Conservation (phyloP, 148 eudicot species). For the Oxyria digyna region DNA sequence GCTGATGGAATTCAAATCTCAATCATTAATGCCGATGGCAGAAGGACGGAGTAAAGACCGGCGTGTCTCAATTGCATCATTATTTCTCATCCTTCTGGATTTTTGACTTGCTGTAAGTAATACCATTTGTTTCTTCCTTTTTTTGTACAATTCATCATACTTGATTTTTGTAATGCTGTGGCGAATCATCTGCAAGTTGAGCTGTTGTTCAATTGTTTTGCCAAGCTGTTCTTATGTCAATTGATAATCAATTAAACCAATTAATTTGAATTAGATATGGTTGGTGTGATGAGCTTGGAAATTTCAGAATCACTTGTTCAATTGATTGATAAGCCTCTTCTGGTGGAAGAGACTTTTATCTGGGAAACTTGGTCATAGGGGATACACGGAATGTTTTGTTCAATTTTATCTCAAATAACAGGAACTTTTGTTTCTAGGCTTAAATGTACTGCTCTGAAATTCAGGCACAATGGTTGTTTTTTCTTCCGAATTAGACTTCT, state of each 20-base stretch:
- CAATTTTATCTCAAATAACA: background rate
- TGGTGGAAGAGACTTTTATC: background rate
- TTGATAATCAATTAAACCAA: background rate
- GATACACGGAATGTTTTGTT: background rate
- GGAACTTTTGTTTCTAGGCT: background rate
- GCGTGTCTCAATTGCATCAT: background rate
- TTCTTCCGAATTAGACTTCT: background rate
- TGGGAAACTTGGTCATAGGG: background rate
- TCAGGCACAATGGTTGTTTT: background rate
- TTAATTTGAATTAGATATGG: background rate
- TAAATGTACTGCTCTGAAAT: background rate
- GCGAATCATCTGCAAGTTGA: background rate
- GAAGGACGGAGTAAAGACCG: conserved; percentile 2
- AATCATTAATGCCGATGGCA: background rate
- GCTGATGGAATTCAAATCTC: background rate
- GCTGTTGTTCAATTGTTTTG: background rate
- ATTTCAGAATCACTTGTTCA: background rate
- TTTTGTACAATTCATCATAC: background rate
- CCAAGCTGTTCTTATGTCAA: background rate
- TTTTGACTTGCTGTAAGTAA: background rate
- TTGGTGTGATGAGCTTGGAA: background rate
- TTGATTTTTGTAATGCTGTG: background rate
- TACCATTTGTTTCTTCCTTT: background rate
- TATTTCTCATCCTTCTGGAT: background rate
- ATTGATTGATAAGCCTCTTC: background rate